Evolutionary conservation across 768 basidiomycete genomes (phyloP).

Genomic region (Tricholoma sp.): DNA sequence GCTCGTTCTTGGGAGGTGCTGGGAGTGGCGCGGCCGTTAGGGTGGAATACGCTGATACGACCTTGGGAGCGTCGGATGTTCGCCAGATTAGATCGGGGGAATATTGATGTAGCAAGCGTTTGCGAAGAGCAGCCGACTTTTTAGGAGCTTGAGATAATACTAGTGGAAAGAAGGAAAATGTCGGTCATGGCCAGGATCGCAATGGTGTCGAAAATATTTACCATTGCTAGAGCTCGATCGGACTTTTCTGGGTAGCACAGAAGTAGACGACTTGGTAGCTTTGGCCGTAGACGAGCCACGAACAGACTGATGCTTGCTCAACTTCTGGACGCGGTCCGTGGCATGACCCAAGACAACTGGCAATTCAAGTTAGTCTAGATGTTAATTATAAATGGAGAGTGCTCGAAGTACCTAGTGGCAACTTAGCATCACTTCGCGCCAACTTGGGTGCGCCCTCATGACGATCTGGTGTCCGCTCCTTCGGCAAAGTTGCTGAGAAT

Average conservation of each 20-base stretch:
- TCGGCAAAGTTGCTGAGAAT: not conserved
- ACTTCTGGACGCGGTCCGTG: not conserved
- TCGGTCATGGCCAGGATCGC: not conserved
- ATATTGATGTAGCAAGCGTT: not conserved
- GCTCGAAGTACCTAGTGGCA: not conserved
- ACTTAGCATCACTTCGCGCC: too few species aligned
- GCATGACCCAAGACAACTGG: not conserved
- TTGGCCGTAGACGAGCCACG: not conserved
- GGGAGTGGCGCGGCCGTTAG: constrained; percentile 12
- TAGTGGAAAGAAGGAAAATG: not conserved
- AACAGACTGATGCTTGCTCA: not conserved
- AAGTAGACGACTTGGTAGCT: not conserved
- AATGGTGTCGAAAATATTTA: not conserved
- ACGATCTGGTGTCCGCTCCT: not conserved
- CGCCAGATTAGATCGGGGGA: not conserved
- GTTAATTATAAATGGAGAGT: not conserved
- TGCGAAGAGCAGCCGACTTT: not conserved
- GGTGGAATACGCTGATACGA: not conserved
- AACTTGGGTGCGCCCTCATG: not conserved
- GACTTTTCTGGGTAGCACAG: not conserved
- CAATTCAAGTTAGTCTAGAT: not conserved
- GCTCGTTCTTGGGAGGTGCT: constrained; percentile 15
- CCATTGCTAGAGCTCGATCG: not conserved
- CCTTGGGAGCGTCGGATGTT: not conserved
- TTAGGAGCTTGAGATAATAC: not conserved